Evolutionary conservation across 768 basidiomycete genomes (phyloP).

Genomic region (Hirschioporus abietinus): DNA sequence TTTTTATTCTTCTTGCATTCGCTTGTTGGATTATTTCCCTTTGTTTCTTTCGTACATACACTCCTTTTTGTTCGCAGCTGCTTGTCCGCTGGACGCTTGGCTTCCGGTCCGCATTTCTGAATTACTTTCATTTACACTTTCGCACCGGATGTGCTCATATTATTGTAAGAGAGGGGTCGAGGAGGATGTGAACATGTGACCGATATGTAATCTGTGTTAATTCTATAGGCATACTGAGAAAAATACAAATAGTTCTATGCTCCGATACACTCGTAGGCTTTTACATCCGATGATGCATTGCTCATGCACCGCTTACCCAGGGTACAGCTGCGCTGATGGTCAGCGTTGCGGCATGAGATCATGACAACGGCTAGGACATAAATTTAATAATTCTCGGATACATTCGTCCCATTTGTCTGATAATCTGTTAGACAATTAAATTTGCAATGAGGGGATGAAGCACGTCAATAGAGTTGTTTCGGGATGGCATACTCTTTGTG

Average conservation of each 20-base stretch:
- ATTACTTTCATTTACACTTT: background rate
- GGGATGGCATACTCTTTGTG: too few species aligned
- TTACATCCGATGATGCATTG: background rate
- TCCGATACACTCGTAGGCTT: background rate
- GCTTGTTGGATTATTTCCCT: background rate
- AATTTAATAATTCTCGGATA: too few species aligned
- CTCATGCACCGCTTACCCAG: background rate
- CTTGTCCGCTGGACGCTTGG: too few species aligned
- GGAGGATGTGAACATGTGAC: background rate
- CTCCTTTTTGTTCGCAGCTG: too few species aligned
- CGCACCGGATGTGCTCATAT: background rate
- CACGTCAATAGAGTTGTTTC: too few species aligned
- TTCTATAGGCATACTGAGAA: background rate
- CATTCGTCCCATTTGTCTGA: too few species aligned
- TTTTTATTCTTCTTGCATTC: background rate
- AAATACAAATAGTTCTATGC: background rate
- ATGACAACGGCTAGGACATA: too few species aligned
- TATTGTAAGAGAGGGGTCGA: background rate
- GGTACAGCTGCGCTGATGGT: background rate
- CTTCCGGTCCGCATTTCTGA: too few species aligned
- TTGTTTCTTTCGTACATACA: background rate
- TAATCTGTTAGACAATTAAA: too few species aligned
- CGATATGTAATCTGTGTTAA: constrained; percentile 1
- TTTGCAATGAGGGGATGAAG: too few species aligned
- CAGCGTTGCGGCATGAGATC: too few species aligned